Evolutionary conservation across 208 protist genomes (phyloP).

Genomic region (Trypanosoma platydactyli): DNA sequence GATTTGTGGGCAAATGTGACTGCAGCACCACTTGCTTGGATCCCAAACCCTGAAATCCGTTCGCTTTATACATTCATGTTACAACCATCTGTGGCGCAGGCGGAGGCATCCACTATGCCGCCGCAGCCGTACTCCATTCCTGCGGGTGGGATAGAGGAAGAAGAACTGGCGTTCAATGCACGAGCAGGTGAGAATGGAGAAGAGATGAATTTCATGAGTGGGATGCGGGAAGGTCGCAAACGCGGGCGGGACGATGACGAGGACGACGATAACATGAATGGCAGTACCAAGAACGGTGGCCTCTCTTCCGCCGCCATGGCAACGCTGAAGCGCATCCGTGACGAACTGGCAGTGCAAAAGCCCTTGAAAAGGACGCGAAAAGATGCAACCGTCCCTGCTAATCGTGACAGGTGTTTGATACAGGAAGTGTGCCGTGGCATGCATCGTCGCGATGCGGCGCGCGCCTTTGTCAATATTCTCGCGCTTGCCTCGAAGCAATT

Average conservation of each 20-base stretch:
- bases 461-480: constrained; percentile 80
- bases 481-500: constrained; percentile 73
- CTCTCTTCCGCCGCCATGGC: constrained; percentile 45
- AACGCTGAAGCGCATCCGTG: constrained; percentile 58
- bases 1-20: constrained; percentile 33
- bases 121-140: constrained; percentile 12
- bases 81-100: constrained; percentile 31
- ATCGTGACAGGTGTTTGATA: constrained; percentile 39
- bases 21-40: constrained; percentile 31
- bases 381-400: background rate
- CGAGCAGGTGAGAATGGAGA: background rate
- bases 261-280: constrained; percentile 3
- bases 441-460: constrained; percentile 66
- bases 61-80: constrained; percentile 40
- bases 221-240: background rate
- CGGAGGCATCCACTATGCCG: constrained; percentile 29
- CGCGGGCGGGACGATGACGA: constrained; percentile 19
- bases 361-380: constrained; percentile 19
- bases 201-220: background rate
- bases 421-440: constrained; percentile 47
- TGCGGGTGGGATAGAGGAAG: constrained; percentile 18
- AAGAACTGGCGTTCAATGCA: background rate
- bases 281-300: constrained; percentile 11
- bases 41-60: constrained; percentile 42
- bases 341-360: constrained; percentile 19